These are phyloP conservation scores for Echeveria elegans DNA, from an alignment of 164 flowering plant species.

Conservation along the genomic window DNA sequence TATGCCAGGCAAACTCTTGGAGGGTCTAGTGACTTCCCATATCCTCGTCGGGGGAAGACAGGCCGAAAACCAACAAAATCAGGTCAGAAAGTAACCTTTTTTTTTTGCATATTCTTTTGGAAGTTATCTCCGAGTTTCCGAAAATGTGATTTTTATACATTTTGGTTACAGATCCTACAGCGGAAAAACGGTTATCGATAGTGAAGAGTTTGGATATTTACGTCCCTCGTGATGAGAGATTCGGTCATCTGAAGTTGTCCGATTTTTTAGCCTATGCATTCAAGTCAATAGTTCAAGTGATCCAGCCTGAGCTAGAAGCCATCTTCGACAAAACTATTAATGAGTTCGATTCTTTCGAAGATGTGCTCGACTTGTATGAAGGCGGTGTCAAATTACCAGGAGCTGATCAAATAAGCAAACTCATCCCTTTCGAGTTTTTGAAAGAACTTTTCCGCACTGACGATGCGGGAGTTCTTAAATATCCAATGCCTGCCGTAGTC, in stretches of 20 bases:
- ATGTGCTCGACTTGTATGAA: slow-evolving; percentile 34
- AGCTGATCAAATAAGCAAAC: slow-evolving; percentile 21
- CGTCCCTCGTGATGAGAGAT: slow-evolving; percentile 55
- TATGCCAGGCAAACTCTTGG: slow-evolving; percentile 60
- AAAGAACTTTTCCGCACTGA: slow-evolving; percentile 40
- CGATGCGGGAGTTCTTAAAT: slow-evolving; percentile 36
- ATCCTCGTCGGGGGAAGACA: slow-evolving; percentile 80
- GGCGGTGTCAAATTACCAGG: slow-evolving; percentile 30
- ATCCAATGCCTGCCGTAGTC: slow-evolving; percentile 65
- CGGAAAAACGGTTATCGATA: slow-evolving; percentile 37
- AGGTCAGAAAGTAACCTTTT: slow-evolving; percentile 23
- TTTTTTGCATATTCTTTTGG: neutral
- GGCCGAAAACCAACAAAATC: slow-evolving; percentile 43
- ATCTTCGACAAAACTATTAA: slow-evolving; percentile 28
- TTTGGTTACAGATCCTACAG: slow-evolving; percentile 28
- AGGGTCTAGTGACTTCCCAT: slow-evolving; percentile 61
- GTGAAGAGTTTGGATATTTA: slow-evolving; percentile 28
- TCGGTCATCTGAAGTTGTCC: slow-evolving; percentile 43
- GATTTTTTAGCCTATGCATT: slow-evolving; percentile 42
- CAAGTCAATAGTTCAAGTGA: slow-evolving; percentile 36
- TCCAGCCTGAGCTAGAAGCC: slow-evolving; percentile 43
- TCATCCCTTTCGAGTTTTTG: slow-evolving; percentile 38
- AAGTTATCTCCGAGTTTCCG: no score
- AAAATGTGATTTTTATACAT: neutral
- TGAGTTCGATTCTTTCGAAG: slow-evolving; percentile 46